phyloP scores from a whole-genome alignment of 768 basidiomycete species.

The Tricholoma matsutake region DNA sequence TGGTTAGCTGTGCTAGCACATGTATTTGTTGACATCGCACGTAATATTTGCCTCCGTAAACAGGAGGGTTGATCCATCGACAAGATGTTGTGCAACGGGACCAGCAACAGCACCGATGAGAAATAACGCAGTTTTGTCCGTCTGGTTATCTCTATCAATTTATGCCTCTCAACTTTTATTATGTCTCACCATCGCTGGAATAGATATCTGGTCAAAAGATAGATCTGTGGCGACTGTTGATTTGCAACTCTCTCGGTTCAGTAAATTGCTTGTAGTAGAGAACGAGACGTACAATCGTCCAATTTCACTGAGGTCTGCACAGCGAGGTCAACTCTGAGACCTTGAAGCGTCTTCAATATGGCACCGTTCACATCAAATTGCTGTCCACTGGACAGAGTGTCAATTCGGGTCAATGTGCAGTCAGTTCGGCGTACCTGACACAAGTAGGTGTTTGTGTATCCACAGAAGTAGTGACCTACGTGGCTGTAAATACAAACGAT shows the following conservation, averaged over 20 bases:
- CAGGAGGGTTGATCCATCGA: conserved; percentile 49
- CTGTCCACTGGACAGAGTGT: conserved; percentile 43
- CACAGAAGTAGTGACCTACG: conserved; percentile 52
- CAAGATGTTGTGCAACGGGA: conserved; percentile 62
- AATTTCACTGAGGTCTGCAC: conserved; percentile 54
- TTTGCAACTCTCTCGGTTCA: not conserved
- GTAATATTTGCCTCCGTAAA: conserved; percentile 61
- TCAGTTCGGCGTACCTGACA: conserved; percentile 41
- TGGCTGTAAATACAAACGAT: not conserved
- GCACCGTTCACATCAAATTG: conserved; percentile 62
- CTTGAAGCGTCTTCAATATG: conserved; percentile 59
- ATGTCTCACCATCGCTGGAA: conserved; percentile 48
- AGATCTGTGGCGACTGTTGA: conserved; percentile 51
- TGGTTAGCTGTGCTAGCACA: not conserved
- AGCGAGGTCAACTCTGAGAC: conserved; percentile 55
- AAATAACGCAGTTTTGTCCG: conserved; percentile 60
- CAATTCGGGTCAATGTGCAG: not conserved
- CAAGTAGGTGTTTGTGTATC: conserved; percentile 53
- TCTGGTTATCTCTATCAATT: conserved; percentile 31
- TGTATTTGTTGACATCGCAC: conserved; percentile 24
- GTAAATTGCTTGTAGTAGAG: not conserved
- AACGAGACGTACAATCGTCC: conserved; percentile 55
- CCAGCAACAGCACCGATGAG: conserved; percentile 71
- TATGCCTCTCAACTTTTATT: not conserved
- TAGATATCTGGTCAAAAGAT: conserved; percentile 53